Base-by-base conservation (phyloP, 1,284 basidiomycete species). In the Meripilus lineatus region DNA sequence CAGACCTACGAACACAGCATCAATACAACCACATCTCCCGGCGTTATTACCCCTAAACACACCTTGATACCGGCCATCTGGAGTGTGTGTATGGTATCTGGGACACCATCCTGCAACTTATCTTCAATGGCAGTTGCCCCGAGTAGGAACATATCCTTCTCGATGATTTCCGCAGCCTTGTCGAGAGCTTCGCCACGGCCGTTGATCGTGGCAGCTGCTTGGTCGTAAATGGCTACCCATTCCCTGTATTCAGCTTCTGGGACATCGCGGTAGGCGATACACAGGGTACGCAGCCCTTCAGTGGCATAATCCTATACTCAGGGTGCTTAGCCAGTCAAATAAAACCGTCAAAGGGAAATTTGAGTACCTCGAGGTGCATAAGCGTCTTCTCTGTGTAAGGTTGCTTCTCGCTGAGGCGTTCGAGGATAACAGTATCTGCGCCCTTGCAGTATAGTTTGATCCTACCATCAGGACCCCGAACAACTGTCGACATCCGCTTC, bases 121-220 rank as follows among this genome's bases (percentile, higher is more conserved):
- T 99, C 96, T 65, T 99, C 96, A 54, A 99, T 95, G 5, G 96
- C 96, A 1, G 96, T 99, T 7, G 96, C 95, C 7, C 96, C 96
- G 2, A 99, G 75, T 15, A 99, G 61, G 54, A 89, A 85, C 56
- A 99, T 70, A 52, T 98, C 91, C 59, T 89, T 88, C 70, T 99
- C 96, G 49, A 99, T 95, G 47, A 95, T 72, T 62, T 98, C 96
- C 1, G 96, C 93, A 1, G 92, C 96, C 54, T 84, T 81, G 65
- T 99, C 96, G 23, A 99, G 75, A 11, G 92, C 95, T 42, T 98
- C 96, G 8, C 86, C 85, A 42, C 95, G 86, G 1, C 91, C 92
- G 49, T 90, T 90, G 68, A 99, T 86, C 17, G 93, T 93, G 8
- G 89, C 76, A 0, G 95, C 93, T 0, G 96, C 96, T 58, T 92